Base-by-base conservation (phyloP, 2,329 filamentous ascomycete genomes). In the Sarocladium kiliense region DNA sequence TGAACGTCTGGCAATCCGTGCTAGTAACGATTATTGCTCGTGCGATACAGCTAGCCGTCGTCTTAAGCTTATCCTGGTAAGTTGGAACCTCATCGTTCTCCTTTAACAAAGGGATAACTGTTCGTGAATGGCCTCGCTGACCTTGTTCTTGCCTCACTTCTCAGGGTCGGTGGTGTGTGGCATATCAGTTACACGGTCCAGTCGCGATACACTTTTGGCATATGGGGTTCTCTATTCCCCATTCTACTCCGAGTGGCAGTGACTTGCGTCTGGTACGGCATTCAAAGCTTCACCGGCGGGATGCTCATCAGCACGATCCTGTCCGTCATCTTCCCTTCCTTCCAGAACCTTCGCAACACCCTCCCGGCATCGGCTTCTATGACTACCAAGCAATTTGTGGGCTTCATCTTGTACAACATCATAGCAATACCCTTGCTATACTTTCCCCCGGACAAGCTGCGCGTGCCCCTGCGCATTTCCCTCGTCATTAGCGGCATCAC, bases 281-380 rank as follows among this genome's bases (percentile, higher is more conserved):
- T 92, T 92, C 60, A 91, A 90, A 54, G 94, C 94, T 73, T 99
- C 94, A 57, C 94, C 91, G 54, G 89, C 75, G 10, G 94, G 93
- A 68, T 99, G 94, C 74, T 97, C 93, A 62, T 94, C 94, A 66
- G 91, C 91, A 68, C 94, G 91, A 57, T 80, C 89, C 70, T 96
- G 92, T 54, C 94, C 36, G 18, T 19, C 36, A 39, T 39, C 36
- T 39, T 39, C 36, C 58, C 58, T 74, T 23, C 67, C 74, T 5
- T 68, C 65, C 21, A 59, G 73, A 9, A 68, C 54, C 66, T 78
- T 16, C 71, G 70, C 3, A 76, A 77, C 55, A 65, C 67, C 27
- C 66, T 78, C 23, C 65, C 72, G 1, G 62, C 61, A 1, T 66
- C 59, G 39, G 68, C 70, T n/a, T 70, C 71, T 56, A 66, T 66